Conservation (phyloP, 2,329 filamentous ascomycete species). For the Botrytis hyacinthi region DNA sequence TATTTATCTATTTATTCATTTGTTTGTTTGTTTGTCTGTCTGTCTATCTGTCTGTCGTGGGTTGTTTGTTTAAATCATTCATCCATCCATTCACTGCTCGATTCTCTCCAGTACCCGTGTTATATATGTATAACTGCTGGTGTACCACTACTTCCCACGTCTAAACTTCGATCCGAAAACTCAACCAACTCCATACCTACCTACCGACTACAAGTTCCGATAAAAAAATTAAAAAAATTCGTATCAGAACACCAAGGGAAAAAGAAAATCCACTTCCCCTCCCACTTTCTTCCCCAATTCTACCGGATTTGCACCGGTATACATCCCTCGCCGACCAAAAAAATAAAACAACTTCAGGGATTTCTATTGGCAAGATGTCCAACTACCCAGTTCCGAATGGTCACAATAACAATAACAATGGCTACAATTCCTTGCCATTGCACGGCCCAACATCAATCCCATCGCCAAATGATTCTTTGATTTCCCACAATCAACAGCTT, state of each 20-base stretch:
- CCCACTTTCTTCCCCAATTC: neutral
- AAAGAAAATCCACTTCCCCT: conserved; percentile 2
- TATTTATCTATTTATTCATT: neutral
- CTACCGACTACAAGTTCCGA: neutral
- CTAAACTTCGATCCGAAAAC: conserved; percentile 1
- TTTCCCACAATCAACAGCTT: conserved; percentile 17
- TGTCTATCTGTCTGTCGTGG: neutral
- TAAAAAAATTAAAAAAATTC: neutral
- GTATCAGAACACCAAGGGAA: neutral
- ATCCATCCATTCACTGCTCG: neutral
- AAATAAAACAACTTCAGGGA: neutral
- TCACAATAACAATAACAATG: conserved; percentile 17
- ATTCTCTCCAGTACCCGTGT: neutral
- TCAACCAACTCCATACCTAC: neutral
- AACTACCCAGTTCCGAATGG: conserved; percentile 19
- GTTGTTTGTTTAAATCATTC: neutral
- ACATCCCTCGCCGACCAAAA: conserved; percentile 3
- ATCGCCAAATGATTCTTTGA: conserved; percentile 18
- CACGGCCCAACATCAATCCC: conserved; percentile 20
- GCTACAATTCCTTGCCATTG: conserved; percentile 14
- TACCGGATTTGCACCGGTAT: conserved; percentile 21
- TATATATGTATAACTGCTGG: neutral
- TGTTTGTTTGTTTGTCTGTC: neutral
- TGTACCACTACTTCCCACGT: neutral
- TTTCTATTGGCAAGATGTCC: conserved; percentile 20